Percentiles rank a stretch among this genome's conserved stretches.
These are phyloP conservation scores for Entrophospora sp. DNA, from an alignment of 192 early-diverging fungal genomes.

Conservation along the genomic window DNA sequence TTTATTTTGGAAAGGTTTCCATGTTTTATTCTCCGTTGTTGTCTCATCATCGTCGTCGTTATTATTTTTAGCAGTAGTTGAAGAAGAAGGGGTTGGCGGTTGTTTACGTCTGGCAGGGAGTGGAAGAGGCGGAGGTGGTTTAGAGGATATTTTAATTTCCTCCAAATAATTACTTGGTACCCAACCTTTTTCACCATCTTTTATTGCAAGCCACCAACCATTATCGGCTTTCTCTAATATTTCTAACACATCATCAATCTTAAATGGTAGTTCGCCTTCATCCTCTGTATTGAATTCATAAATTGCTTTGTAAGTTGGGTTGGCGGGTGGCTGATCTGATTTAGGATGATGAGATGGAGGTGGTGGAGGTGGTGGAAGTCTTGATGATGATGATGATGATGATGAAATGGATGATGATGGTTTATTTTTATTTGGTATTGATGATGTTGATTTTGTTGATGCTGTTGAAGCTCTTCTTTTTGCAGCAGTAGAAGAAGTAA, in stretches of 20 bases:
- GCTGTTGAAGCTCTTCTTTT: slow-evolving; percentile 10
- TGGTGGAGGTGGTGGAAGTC: slow-evolving; percentile 23
- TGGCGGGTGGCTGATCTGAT: slow-evolving; percentile 54
- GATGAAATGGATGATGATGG: slow-evolving; percentile 28
- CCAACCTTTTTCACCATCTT: slow-evolving; percentile 50
- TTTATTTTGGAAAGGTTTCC: slow-evolving; percentile 54
- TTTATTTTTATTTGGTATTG: slow-evolving; percentile 19
- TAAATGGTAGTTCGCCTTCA: slow-evolving; percentile 56
- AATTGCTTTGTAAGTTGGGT: slow-evolving; percentile 36
- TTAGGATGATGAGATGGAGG: slow-evolving; percentile 41
- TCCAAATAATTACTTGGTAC: slow-evolving; percentile 89
- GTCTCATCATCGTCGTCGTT: slow-evolving; percentile 46
- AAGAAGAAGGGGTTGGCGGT: slow-evolving; percentile 31
- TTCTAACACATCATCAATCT: slow-evolving; percentile 57
- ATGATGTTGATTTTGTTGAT: not conserved
- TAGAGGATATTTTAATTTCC: slow-evolving; percentile 48
- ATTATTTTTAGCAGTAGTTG: slow-evolving; percentile 22
- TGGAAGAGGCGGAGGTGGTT: slow-evolving; percentile 49
- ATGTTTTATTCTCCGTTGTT: slow-evolving; percentile 45
- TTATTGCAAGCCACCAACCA: slow-evolving; percentile 84
- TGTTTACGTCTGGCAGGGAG: slow-evolving; percentile 20
- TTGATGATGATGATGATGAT: slow-evolving; percentile 23
- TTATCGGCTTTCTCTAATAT: slow-evolving; percentile 79
- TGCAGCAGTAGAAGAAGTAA: not conserved
- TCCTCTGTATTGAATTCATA: slow-evolving; percentile 60